Evolutionary conservation across 2,329 filamentous ascomycete species (phyloP).

Genomic region (Berkeleyomyces basicola): DNA sequence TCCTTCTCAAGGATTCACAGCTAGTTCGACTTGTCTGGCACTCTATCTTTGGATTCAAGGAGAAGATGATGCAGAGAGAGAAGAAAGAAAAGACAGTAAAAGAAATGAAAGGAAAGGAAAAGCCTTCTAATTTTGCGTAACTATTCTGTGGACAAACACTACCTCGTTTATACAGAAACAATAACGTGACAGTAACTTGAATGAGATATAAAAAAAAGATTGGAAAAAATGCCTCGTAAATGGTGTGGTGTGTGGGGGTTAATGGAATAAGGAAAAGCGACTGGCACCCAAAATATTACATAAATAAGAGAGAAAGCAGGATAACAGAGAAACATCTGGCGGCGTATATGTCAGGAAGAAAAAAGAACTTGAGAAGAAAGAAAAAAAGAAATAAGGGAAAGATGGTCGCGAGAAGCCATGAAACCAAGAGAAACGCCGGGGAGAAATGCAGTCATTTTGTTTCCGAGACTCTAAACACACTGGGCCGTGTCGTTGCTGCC

Average conservation of each 20-base stretch:
- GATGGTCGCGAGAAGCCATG: neutral
- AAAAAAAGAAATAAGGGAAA: neutral
- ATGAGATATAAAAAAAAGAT: neutral
- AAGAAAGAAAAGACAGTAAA: neutral
- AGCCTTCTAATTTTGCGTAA: neutral
- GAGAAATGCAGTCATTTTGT: constrained; percentile 2
- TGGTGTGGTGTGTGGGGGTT: neutral
- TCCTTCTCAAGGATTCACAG: too few relatives aligned
- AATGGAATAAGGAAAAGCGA: neutral
- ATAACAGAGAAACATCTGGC: neutral
- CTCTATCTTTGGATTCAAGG: too few relatives aligned
- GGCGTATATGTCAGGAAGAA: neutral
- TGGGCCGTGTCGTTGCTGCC: constrained; percentile 6
- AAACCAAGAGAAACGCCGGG: constrained; percentile 5
- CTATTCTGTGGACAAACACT: neutral
- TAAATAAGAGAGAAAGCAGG: neutral
- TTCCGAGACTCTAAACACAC: constrained; percentile 3
- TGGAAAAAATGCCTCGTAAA: neutral
- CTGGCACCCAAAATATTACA: neutral
- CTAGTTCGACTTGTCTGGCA: too few relatives aligned
- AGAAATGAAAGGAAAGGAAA: neutral
- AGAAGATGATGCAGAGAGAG: too few relatives aligned
- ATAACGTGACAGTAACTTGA: neutral
- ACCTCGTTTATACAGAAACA: neutral
- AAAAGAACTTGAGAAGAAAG: neutral